Evolutionary conservation across 805 yeast genomes (phyloP), one percentile per base, ranked within the genome.

Genomic region (Blastobotrys terrestris): DNA sequence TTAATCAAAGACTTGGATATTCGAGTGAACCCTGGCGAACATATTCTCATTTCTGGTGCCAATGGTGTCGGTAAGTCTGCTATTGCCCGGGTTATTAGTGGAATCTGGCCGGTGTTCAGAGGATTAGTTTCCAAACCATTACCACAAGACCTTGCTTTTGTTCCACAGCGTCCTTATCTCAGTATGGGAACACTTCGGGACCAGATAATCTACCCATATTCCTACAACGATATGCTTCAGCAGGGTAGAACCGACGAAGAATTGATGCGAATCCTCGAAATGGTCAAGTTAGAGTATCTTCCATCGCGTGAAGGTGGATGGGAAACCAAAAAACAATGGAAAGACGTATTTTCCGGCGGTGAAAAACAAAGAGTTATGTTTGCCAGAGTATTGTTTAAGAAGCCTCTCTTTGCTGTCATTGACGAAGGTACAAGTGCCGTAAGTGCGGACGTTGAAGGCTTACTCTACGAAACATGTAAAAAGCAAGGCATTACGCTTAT

Each of bases 341-440:
- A 84, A 63, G 95, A 86, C 65, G 85, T 90, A n/a, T 77, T 90
- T 58, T 85, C 94, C 68, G 97, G 97, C n/a, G 97, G 97, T 53
- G 97, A 90, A 67, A 84, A 88, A 69, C 97, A 90, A 72, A 80
- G 96, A 64, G 78, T 90, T 67, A 81, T 88, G 67, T 86, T 90
- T 72, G 96, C 97, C 0, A 77, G 97, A 60, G 79, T 90, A 2
- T 71, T 90, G 59, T 88, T 84, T 71, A 87, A 85, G 65, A 78
- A 79, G 51, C 96, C 96, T 47, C 77, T 79, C 65, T 87, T 87
- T 67, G 89, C 90, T 2, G 80, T 90, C 2, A 76, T 90, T 56
- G 97, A 90, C 69, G 97, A 90, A 69, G 87, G 95, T n/a, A 90
- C 97, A 2, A 87, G 89, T 65, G 97, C 97, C 0, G 90, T 90